These are phyloP conservation scores for Penicillium brevicompactum DNA, from an alignment of 2,329 filamentous ascomycete species.

Conservation along the genomic window DNA sequence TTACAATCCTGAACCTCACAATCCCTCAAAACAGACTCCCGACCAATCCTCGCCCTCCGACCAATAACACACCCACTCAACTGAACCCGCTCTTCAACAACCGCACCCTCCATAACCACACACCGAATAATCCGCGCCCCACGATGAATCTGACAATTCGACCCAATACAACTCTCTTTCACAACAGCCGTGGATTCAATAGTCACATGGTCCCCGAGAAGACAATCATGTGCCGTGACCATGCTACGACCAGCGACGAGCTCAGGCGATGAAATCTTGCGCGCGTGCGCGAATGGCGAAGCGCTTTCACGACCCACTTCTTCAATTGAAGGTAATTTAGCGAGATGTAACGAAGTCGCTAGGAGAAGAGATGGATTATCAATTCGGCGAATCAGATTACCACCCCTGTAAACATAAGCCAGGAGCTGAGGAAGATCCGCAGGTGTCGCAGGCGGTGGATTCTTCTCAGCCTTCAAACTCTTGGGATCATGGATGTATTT, in stretches of 20 bases:
- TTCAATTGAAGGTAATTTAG: background rate
- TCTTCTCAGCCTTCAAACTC: background rate
- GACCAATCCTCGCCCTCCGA: background rate
- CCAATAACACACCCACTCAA: conserved; percentile 37
- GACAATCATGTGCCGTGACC: background rate
- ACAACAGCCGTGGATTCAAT: background rate
- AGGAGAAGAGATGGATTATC: background rate
- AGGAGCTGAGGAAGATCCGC: background rate
- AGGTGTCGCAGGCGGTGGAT: background rate
- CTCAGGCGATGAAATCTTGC: conserved; percentile 5
- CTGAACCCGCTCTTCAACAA: background rate
- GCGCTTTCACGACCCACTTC: background rate
- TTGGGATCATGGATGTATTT: background rate
- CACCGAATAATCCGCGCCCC: conserved; percentile 3
- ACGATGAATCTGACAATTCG: background rate
- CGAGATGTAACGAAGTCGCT: background rate
- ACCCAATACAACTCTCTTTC: conserved; percentile 2
- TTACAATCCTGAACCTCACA: background rate
- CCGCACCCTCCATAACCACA: conserved; percentile 1
- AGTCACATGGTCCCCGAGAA: conserved; percentile 2
- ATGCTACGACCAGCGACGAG: background rate
- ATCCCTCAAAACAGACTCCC: background rate
- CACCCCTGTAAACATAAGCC: background rate
- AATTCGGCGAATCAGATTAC: conserved; percentile 1
- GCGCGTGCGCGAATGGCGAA: background rate